A percentile compares a stretch with the other conserved stretches of the same genome.
Conservation (phyloP, 169 alveolate genomes). For the Plasmodium billcollinsi region DNA sequence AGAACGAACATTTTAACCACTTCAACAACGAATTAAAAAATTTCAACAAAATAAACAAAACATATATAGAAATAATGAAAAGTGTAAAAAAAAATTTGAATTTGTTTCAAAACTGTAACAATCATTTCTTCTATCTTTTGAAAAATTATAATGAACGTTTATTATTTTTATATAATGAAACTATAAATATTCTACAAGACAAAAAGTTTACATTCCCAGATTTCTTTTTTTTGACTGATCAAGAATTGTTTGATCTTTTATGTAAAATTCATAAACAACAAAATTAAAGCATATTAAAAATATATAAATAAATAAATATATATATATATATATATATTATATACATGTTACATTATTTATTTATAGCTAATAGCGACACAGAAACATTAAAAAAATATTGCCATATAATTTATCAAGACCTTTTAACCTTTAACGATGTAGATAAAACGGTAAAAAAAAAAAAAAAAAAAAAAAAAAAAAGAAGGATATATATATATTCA, state of each 20-base stretch:
- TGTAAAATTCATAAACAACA: conserved; percentile 6
- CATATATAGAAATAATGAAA: conserved; percentile 73
- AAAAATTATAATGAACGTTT: conserved; percentile 63
- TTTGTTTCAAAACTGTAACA: conserved; percentile 33
- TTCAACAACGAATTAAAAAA: conserved; percentile 64
- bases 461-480: neutral
- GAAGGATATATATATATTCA: neutral
- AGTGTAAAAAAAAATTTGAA: conserved; percentile 56
- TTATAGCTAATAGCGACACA: conserved; percentile 38
- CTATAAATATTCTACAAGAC: conserved; percentile 56
- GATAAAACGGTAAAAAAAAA: conserved; percentile 54
- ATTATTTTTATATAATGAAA: conserved; percentile 35
- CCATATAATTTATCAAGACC: conserved; percentile 66
- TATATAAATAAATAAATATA: neutral
- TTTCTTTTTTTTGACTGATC: conserved; percentile 59
- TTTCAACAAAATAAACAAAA: conserved; percentile 72
- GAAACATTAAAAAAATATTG: conserved; percentile 70
- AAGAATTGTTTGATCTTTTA: conserved; percentile 47
- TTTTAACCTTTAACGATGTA: conserved; percentile 50
- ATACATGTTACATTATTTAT: neutral
- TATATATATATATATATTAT: conserved; percentile 13
- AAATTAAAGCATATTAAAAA: neutral
- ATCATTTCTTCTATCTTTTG: conserved; percentile 59
- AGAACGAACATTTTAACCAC: conserved; percentile 58
- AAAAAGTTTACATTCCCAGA: conserved; percentile 70